Percentiles rank a stretch among this genome's conserved stretches.
Evolutionary conservation across 2,329 filamentous ascomycete genomes (phyloP).

Genomic region (Ilyonectria sp.): DNA sequence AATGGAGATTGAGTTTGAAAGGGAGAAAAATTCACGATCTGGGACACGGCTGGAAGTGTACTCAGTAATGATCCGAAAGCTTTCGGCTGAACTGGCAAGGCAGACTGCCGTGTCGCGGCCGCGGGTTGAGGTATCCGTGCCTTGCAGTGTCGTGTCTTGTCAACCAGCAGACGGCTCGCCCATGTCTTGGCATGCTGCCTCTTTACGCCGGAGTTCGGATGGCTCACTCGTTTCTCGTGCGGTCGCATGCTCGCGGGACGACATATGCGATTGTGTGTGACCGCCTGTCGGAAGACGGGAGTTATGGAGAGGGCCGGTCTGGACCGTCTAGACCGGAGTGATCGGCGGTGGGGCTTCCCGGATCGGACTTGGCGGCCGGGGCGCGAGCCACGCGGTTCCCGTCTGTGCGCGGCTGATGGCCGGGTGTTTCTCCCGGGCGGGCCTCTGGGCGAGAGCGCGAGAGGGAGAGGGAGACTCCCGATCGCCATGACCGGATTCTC

Average conservation of each 20-base stretch:
- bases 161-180: background rate
- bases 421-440: background rate
- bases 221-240: background rate
- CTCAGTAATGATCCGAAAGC: background rate
- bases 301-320: conserved; percentile 7
- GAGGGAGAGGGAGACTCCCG: no score
- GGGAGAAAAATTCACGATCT: background rate
- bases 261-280: background rate
- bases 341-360: conserved; percentile 14
- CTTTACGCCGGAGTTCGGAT: no score
- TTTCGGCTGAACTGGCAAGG: background rate
- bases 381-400: conserved; percentile 21
- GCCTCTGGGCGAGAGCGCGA: background rate
- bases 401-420: conserved; percentile 31
- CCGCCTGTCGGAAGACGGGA: background rate
- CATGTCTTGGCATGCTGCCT: background rate
- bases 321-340: conserved; percentile 1
- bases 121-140: background rate
- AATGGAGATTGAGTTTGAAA: background rate
- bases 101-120: background rate
- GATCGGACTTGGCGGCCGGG: conserved; percentile 13
- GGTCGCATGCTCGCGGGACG: no score
- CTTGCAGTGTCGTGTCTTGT: background rate
- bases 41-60: background rate
- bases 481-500: background rate